These are phyloP conservation scores for Teratosphaeria zuluensis DNA, from an alignment of 2,329 filamentous ascomycete genomes.

Conservation along the genomic window DNA sequence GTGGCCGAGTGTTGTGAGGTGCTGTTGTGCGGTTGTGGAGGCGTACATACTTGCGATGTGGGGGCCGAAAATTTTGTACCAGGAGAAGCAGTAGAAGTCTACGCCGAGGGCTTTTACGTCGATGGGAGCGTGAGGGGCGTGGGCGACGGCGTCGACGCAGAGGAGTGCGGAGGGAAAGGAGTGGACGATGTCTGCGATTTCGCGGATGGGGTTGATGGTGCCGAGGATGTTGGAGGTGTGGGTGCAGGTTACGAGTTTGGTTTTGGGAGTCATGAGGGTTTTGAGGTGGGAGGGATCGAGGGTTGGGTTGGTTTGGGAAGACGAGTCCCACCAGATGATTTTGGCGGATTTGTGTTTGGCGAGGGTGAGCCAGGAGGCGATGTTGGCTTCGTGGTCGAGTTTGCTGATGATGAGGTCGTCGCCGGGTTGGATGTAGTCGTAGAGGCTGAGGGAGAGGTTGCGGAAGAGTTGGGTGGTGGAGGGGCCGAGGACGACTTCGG, in stretches of 20 bases:
- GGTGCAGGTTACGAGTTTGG: slow-evolving; percentile 62
- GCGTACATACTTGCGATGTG: slow-evolving; percentile 65
- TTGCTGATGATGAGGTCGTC: slow-evolving; percentile 56
- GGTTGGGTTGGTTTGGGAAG: slow-evolving; percentile 43
- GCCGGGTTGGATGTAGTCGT: slow-evolving; percentile 46
- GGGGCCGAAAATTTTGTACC: slow-evolving; percentile 77
- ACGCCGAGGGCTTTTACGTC: slow-evolving; percentile 60
- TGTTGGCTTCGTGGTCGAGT: slow-evolving; percentile 70
- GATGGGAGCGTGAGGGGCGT: slow-evolving; percentile 60
- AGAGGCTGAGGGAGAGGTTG: slow-evolving; percentile 53
- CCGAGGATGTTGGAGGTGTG: slow-evolving; percentile 67
- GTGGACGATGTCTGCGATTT: slow-evolving; percentile 47
- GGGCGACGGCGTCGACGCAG: slow-evolving; percentile 67
- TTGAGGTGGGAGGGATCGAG: slow-evolving; percentile 50
- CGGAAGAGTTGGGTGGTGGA: slow-evolving; percentile 70
- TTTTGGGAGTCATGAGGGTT: slow-evolving; percentile 51
- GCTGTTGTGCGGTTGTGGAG: slow-evolving; percentile 44
- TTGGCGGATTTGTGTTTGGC: slow-evolving; percentile 50
- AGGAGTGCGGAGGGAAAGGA: slow-evolving; percentile 48
- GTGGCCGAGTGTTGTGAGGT: slow-evolving; percentile 51
- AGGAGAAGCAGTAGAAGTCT: slow-evolving; percentile 69
- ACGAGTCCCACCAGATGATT: slow-evolving; percentile 57
- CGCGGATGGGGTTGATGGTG: slow-evolving; percentile 54
- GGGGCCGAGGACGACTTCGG: slow-evolving; percentile 62
- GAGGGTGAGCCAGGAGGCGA: slow-evolving; percentile 62